A percentile compares a stretch with the other conserved stretches of the same genome.
Conservation (phyloP, 352 stramenopile genomes). For the Elongisporangium anandrum region DNA sequence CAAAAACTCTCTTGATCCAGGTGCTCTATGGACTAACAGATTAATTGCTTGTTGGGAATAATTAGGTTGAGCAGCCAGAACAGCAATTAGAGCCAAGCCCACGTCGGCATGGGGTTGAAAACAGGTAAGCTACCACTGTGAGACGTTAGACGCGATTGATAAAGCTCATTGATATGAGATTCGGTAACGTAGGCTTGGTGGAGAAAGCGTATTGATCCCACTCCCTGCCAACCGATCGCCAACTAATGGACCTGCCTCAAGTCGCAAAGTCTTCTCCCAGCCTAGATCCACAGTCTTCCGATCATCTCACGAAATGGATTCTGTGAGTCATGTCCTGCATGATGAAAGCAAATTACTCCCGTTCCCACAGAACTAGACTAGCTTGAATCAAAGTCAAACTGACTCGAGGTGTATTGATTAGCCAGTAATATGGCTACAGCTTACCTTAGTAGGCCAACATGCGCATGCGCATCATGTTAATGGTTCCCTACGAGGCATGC, state of each 20-base stretch:
- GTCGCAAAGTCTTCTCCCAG: neutral
- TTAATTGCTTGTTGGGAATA: neutral
- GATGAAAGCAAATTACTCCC: neutral
- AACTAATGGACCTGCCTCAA: neutral
- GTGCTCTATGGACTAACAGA: neutral
- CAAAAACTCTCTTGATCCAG: neutral
- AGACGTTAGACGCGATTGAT: neutral
- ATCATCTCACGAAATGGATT: neutral
- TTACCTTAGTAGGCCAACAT: no score
- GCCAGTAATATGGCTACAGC: neutral
- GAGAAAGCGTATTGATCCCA: slow-evolving; percentile 43
- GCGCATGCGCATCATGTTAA: no score
- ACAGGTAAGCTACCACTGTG: neutral
- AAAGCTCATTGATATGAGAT: neutral
- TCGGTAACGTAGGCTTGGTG: slow-evolving; percentile 4
- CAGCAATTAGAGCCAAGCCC: neutral
- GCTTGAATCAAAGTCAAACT: no score
- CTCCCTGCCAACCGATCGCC: slow-evolving; percentile 8
- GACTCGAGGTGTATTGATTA: neutral
- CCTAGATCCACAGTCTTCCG: neutral
- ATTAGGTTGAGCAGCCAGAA: neutral
- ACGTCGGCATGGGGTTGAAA: neutral
- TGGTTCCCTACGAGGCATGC: slow-evolving; percentile 6
- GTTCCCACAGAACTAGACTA: neutral
- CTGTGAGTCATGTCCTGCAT: neutral